phyloP scores from a whole-genome alignment of 2,329 filamentous ascomycete species.

The Fusarium proliferatum region DNA sequence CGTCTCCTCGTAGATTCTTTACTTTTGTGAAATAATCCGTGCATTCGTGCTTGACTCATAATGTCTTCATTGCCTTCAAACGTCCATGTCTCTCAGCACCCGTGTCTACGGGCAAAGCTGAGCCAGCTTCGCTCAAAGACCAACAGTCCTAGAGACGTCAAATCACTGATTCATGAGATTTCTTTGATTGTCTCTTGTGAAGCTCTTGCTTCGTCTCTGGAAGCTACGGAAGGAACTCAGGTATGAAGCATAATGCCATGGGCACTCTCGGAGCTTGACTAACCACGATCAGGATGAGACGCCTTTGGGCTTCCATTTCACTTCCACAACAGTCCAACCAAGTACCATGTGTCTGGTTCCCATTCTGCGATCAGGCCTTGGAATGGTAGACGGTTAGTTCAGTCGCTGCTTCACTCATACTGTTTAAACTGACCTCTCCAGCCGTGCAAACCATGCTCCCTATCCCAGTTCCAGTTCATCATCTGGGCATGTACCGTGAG shows the following conservation, averaged over 20 bases:
- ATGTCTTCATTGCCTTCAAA: constrained; percentile 64
- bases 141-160: constrained; percentile 79
- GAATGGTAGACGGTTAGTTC: constrained; percentile 82
- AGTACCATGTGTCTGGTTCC: constrained; percentile 83
- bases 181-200: constrained; percentile 84
- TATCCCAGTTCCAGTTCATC: constrained; percentile 82
- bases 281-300: constrained; percentile 71
- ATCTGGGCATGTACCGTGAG: constrained; percentile 94
- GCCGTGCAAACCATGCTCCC: constrained; percentile 87
- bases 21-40: constrained; percentile 17
- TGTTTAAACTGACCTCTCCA: constrained; percentile 47
- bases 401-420: not conserved
- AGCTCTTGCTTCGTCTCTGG: constrained; percentile 75
- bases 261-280: not conserved
- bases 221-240: constrained; percentile 67
- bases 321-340: constrained; percentile 71
- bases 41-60: constrained; percentile 6
- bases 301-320: constrained; percentile 81
- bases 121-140: constrained; percentile 83
- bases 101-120: constrained; percentile 88
- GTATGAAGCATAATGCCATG: constrained; percentile 58
- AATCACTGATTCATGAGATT: constrained; percentile 87
- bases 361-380: constrained; percentile 90
- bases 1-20: constrained; percentile 31
- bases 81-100: constrained; percentile 85